Evolutionary conservation across 805 yeast genomes (phyloP), one percentile per base, ranked within the genome.

Genomic region (Kodamaea jinghongensis): DNA sequence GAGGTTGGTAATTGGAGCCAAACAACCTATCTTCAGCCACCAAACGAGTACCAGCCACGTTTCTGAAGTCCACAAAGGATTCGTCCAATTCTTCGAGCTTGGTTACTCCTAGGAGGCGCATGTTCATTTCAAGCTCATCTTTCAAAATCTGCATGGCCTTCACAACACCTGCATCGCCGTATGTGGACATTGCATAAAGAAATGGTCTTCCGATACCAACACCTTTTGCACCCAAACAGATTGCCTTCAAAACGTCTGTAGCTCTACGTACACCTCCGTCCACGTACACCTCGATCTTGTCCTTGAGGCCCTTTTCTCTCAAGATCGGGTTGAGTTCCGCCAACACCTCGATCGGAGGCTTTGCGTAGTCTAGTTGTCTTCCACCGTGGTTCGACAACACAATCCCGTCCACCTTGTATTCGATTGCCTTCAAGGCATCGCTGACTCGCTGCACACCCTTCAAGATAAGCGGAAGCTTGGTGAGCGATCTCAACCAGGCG

Each of bases 181-280:
- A 86, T 1, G 86, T 72, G n/a, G 86, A 73, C 79, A 83, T 78
- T 28, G 89, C 88, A 54, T 82, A 85, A 25, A 84, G 56, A 58
- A 85, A 81, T 2, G 90, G 87, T 41, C 91, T 70, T 4, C 93
- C 90, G 28, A 86, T 59, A 1, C 93, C 93, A 3, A 77, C 80
- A 3, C 86, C 87, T 43, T 73, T 78, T 20, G 91, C 93, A 7
- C 93, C 95, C 3, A 85, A 66, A 42, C 86, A 79, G 10, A 86
- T 57, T 0, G 93, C 91, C 53, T 86, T 85, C 36, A 85, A 50
- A n/a, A 86, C 63, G 54, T 86, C 95, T 3, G 88, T 76, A 8
- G 86, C 93, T 50, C 91, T 71, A 45, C 88, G 71, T 17, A 85
- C 70, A 27, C 93, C 93, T 38, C 95, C 93, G 54, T 86, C 93